Conservation (phyloP, 129 eudicot species). For the Mikania micrantha region DNA sequence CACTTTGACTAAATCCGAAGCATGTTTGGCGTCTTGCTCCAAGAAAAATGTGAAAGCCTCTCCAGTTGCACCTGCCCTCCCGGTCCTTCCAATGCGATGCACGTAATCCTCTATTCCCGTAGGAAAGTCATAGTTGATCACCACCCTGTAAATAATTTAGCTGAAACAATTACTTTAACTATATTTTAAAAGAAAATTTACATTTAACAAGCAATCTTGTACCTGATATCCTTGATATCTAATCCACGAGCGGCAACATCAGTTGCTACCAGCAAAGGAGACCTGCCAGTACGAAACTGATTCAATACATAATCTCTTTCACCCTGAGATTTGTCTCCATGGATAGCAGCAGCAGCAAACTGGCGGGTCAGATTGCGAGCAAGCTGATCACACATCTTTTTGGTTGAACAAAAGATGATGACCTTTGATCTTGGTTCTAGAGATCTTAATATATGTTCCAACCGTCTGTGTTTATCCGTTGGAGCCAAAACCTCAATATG, state of each 20-base stretch:
- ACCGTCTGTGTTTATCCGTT: constrained; percentile 79
- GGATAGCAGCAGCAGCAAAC: constrained; percentile 95
- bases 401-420: constrained; percentile 81
- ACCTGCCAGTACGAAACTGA: constrained; percentile 71
- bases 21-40: constrained; percentile 92
- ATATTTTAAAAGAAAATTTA: not conserved
- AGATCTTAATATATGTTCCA: constrained; percentile 88
- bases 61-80: constrained; percentile 98
- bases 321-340: constrained; percentile 85
- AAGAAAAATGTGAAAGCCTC: constrained; percentile 75
- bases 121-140: constrained; percentile 87
- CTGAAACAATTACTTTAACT: not conserved
- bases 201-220: not conserved
- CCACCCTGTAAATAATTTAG: constrained; percentile 49
- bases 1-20: constrained; percentile 67
- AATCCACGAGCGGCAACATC: constrained; percentile 98
- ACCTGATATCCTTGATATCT: constrained; percentile 88
- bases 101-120: constrained; percentile 92
- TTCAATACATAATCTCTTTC: constrained; percentile 84
- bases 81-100: constrained; percentile 92
- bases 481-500: constrained; percentile 84
- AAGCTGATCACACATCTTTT: constrained; percentile 76
- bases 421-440: constrained; percentile 83
- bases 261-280: constrained; percentile 86
- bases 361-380: constrained; percentile 64